Percentiles rank a stretch among this genome's conserved stretches.
phyloP scores from a whole-genome alignment of 306 rosid genomes.

The Cicer cuneatum region DNA sequence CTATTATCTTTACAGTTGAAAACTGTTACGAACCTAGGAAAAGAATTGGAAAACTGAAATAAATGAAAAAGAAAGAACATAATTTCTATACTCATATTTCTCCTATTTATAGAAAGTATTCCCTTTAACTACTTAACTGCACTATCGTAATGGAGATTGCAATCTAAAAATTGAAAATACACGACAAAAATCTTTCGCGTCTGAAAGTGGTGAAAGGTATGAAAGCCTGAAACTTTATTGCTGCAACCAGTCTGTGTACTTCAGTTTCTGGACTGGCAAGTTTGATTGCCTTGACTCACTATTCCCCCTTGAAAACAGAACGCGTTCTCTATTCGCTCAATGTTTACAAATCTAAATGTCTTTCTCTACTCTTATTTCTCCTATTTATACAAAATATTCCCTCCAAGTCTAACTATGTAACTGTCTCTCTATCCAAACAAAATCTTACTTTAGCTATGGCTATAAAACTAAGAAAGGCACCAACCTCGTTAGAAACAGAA shows the following conservation, averaged over 20 bases:
- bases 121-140: not conserved
- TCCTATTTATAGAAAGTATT: not conserved
- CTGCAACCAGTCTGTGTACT: not conserved
- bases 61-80: not conserved
- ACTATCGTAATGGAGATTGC: not conserved
- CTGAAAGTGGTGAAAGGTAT: slow-evolving; percentile 15
- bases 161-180: slow-evolving; percentile 2
- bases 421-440: not conserved
- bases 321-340: not conserved
- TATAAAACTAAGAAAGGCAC: slow-evolving; percentile 33
- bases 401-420: not conserved
- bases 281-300: not conserved
- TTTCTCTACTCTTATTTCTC: not conserved
- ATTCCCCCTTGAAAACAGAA: not conserved
- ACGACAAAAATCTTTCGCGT: not conserved
- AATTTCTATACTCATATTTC: not conserved
- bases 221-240: not conserved
- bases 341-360: not conserved
- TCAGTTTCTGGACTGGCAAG: not conserved
- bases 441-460: slow-evolving; percentile 3
- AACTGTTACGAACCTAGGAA: not conserved
- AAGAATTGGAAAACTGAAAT: not conserved
- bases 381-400: not conserved
- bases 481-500: slow-evolving; percentile 12
- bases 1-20: slow-evolving; percentile 9